Base-by-base conservation (phyloP, 208 protist genomes). In the Wallacemonas sp. region DNA sequence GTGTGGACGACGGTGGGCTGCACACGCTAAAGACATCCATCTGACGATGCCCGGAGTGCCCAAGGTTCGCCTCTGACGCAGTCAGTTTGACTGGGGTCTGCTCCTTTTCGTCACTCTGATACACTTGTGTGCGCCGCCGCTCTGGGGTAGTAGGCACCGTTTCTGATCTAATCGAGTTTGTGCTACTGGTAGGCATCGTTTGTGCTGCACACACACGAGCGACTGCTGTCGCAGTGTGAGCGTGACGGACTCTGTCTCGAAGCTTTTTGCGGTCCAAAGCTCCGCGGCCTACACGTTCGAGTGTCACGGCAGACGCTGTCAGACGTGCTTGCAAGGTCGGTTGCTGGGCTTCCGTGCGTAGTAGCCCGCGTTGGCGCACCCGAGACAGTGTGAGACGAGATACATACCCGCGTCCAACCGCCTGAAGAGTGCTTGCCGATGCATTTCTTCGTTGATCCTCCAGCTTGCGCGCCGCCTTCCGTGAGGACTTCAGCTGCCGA, bases 271-370 rank as follows among this genome's bases (percentile, higher is more conserved):
- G 48, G 22, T 15, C 38, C 22, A 57, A 0, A 26, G 55, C 50
- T 9, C 74, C 74, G 1, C 60, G 26, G 4, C 68, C 74, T n/a
- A 79, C 27, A 39, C 68, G 63, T 59, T 79, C 64, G 41, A 74
- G 2, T 10, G 53, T 32, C 17, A 15, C 32, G 1, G 45, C 64
- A 13, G 54, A 52, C n/a, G 39, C 34, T 61, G 39, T 44, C 60
- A n/a, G n/a, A n/a, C n/a, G n/a, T n/a, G n/a, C n/a, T n/a, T n/a
- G n/a, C n/a, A n/a, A n/a, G n/a, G n/a, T n/a, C n/a, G n/a, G n/a
- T n/a, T n/a, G n/a, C n/a, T n/a, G n/a, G n/a, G n/a, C n/a, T n/a
- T n/a, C n/a, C 19, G n/a, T n/a, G n/a, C n/a, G n/a, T n/a, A n/a
- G n/a, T n/a, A n/a, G n/a, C n/a, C n/a, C n/a, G n/a, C n/a, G n/a